phyloP scores from a whole-genome alignment of 2,329 filamentous ascomycete genomes.

The Fusarium annulatum region DNA sequence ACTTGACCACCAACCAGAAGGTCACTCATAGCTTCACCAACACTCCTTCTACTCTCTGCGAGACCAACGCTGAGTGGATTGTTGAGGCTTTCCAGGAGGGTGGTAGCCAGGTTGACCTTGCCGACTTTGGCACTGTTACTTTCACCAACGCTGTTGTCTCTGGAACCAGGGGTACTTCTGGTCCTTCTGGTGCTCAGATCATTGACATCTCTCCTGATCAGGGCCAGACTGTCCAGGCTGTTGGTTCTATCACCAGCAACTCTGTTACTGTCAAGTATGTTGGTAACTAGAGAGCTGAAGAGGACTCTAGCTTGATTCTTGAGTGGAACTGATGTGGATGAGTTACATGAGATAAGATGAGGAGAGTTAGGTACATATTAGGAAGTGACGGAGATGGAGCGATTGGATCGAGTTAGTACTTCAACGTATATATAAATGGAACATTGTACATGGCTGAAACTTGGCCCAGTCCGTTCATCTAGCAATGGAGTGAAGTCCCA shows the following conservation, averaged over 20 bases:
- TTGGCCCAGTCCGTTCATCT: neutral
- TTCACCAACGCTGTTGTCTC: constrained; percentile 2
- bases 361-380: neutral
- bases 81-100: constrained; percentile 59
- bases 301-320: fast-evolving
- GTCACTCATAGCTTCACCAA: constrained; percentile 63
- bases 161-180: neutral
- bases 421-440: neutral
- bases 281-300: neutral
- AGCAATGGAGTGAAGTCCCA: neutral
- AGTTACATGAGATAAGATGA: fast-evolving
- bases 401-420: neutral
- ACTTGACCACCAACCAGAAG: constrained; percentile 61
- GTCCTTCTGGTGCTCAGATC: constrained; percentile 5
- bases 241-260: constrained; percentile 3
- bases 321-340: fast-evolving
- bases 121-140: constrained; percentile 43
- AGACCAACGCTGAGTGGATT: constrained; percentile 72
- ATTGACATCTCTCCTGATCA: constrained; percentile 4
- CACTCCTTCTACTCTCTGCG: constrained; percentile 58
- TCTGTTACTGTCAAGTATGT: constrained; percentile 59
- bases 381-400: fast-evolving
- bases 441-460: neutral
- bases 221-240: neutral
- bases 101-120: constrained; percentile 43